phyloP scores from a whole-genome alignment of 1,139 yeast genomes.

The Yamadazyma triangularis region DNA sequence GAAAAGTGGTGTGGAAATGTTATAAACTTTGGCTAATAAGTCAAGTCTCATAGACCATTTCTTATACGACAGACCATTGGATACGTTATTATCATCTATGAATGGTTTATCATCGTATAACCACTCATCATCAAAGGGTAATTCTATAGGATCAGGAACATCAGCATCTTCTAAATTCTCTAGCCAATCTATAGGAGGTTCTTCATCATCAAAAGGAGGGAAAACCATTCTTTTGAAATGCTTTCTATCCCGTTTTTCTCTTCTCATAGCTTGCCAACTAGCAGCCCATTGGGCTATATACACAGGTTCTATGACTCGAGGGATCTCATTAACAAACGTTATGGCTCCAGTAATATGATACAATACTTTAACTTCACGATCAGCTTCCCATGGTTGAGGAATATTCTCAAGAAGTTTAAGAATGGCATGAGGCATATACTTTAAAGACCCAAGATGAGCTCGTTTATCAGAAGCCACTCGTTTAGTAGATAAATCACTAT shows the following conservation, averaged over 20 bases:
- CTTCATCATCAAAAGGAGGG: conserved; percentile 98
- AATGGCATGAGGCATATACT: conserved; percentile 94
- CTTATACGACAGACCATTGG: conserved; percentile 75
- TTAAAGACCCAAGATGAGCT: conserved; percentile 85
- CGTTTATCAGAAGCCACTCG: conserved; percentile 84
- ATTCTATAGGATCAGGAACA: conserved; percentile 63
- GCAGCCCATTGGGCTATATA: conserved; percentile 96
- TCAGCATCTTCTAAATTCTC: conserved; percentile 74
- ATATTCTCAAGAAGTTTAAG: conserved; percentile 85
- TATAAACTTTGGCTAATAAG: conserved; percentile 62
- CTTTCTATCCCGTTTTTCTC: conserved; percentile 85
- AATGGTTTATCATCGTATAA: conserved; percentile 76
- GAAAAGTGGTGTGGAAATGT: conserved; percentile 66
- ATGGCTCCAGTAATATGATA: conserved; percentile 94
- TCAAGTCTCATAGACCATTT: conserved; percentile 63
- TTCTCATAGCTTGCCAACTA: conserved; percentile 87
- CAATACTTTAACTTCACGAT: conserved; percentile 79
- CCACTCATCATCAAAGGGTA: conserved; percentile 78
- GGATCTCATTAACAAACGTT: conserved; percentile 89
- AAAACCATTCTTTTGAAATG: conserved; percentile 89
- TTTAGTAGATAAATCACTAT: conserved; percentile 79
- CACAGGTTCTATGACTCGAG: conserved; percentile 88
- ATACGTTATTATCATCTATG: conserved; percentile 46
- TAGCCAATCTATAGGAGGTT: conserved; percentile 81
- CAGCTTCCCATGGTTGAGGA: conserved; percentile 98